phyloP scores from a whole-genome alignment of 2,329 filamentous ascomycete species.

The Cadophora sp. region DNA sequence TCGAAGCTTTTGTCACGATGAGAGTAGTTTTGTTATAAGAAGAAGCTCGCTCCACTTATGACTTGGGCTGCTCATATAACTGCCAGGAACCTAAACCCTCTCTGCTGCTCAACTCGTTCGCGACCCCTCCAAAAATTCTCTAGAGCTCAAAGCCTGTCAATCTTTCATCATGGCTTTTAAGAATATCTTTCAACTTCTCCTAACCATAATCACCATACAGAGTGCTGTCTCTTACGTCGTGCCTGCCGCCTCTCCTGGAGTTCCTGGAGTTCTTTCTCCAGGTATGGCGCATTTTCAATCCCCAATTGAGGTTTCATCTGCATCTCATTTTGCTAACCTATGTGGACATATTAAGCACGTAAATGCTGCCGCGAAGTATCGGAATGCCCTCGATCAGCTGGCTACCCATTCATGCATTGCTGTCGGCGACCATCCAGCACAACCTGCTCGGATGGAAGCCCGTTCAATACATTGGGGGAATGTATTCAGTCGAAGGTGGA shows the following conservation, averaged over 20 bases:
- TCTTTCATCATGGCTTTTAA: not conserved
- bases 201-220: not conserved
- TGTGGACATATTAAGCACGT: not conserved
- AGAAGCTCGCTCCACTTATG: not conserved
- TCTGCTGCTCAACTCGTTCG: too few species aligned
- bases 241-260: not conserved
- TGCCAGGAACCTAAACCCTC: not conserved
- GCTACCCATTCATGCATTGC: conserved; percentile 6
- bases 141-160: not conserved
- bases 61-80: not conserved
- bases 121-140: not conserved
- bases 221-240: conserved; percentile 2
- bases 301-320: not conserved
- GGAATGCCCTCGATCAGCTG: conserved; percentile 4
- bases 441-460: conserved; percentile 11
- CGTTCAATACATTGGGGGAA: conserved; percentile 3
- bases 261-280: conserved; percentile 1
- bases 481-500: conserved; percentile 4
- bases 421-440: conserved; percentile 10
- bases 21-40: not conserved
- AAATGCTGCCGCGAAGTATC: conserved; percentile 12
- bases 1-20: not conserved
- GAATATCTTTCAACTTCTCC: not conserved
- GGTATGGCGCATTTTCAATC: not conserved
- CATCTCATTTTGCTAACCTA: not conserved